These are phyloP conservation scores for Haematococcus sp. DNA, from an alignment of 139 green algal species.

Conservation along the genomic window DNA sequence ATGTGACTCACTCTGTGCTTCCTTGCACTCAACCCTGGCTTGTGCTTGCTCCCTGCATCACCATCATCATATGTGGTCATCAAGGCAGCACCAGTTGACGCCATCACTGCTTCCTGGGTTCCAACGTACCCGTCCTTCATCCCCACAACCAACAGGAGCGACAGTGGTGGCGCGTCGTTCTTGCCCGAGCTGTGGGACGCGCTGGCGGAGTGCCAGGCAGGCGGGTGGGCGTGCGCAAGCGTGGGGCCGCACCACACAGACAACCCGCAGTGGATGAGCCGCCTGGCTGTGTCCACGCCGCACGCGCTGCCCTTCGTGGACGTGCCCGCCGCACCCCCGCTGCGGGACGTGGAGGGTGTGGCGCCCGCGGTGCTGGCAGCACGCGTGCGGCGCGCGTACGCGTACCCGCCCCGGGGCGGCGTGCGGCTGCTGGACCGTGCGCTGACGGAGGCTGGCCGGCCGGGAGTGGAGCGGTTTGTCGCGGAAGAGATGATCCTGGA, in stretches of 20 bases:
- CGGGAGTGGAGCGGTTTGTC: slow-evolving; percentile 70
- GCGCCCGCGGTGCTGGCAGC: neutral
- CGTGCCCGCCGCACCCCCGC: slow-evolving; percentile 18
- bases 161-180: slow-evolving; percentile 74
- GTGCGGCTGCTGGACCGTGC: slow-evolving; percentile 64
- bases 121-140: no score
- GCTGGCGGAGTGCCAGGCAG: slow-evolving; percentile 38
- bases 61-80: no score
- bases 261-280: slow-evolving; percentile 24
- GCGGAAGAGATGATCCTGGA: slow-evolving; percentile 82
- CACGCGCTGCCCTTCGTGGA: slow-evolving; percentile 18
- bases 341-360: neutral
- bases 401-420: slow-evolving; percentile 66
- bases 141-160: slow-evolving; percentile 54
- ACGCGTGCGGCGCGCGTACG: neutral
- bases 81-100: no score
- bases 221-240: slow-evolving; percentile 39
- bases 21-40: no score
- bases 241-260: slow-evolving; percentile 31
- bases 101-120: no score
- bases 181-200: slow-evolving; percentile 54
- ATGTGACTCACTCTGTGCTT: no score
- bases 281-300: neutral
- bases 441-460: slow-evolving; percentile 53
- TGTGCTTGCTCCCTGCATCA: no score